These are phyloP conservation scores for Sclerotiophoma versabilis DNA, from an alignment of 2,329 filamentous ascomycete species.

Conservation along the genomic window DNA sequence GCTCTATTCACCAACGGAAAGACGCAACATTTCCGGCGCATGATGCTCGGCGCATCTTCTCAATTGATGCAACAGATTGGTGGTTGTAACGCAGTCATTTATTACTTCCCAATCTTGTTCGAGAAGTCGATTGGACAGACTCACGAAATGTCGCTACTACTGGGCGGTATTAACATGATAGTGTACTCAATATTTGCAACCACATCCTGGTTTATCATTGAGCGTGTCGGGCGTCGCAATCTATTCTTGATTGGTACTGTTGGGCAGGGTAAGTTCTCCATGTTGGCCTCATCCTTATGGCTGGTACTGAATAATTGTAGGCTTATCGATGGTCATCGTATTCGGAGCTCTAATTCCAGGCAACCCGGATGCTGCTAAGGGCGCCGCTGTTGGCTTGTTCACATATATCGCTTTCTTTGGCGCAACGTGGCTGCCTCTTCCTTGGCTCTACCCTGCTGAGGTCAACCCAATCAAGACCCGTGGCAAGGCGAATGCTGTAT, in stretches of 20 bases:
- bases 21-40: conserved; percentile 70
- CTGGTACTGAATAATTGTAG: conserved; percentile 18
- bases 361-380: conserved; percentile 48
- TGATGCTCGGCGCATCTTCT: conserved; percentile 66
- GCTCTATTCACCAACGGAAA: conserved; percentile 68
- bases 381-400: conserved; percentile 66
- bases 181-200: conserved; percentile 64
- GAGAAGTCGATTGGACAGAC: conserved; percentile 59
- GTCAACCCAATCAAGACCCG: conserved; percentile 61
- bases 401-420: conserved; percentile 73
- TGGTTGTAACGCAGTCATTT: conserved; percentile 53
- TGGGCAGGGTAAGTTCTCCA: conserved; percentile 51
- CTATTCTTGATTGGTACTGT: conserved; percentile 53
- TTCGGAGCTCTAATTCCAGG: conserved; percentile 50
- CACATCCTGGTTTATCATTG: conserved; percentile 69
- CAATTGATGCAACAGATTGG: conserved; percentile 42
- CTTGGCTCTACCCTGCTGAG: conserved; percentile 63
- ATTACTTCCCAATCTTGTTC: conserved; percentile 54
- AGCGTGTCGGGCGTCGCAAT: conserved; percentile 62
- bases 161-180: conserved; percentile 61
- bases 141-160: conserved; percentile 53
- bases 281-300: too few species aligned
- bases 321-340: conserved; percentile 60
- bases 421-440: conserved; percentile 67
- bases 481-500: conserved; percentile 61